Percentiles rank a stretch among this genome's conserved stretches.
These are phyloP conservation scores for Phytopythium mirpurense DNA, from an alignment of 352 stramenopile genomes.

Conservation along the genomic window DNA sequence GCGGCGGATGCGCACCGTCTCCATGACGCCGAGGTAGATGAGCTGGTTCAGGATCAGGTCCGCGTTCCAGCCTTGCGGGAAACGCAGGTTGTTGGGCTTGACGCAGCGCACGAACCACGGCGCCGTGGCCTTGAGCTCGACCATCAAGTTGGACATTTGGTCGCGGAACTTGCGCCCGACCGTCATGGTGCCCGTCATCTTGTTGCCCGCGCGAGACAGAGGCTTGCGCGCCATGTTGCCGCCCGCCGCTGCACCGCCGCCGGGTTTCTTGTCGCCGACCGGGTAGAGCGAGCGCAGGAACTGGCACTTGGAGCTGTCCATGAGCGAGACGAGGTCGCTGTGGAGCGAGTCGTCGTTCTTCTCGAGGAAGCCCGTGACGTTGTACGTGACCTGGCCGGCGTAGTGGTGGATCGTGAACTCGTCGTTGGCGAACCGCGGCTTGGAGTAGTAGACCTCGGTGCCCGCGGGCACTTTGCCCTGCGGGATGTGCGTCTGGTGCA, in stretches of 20 bases:
- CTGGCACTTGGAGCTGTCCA: slow-evolving; percentile 80
- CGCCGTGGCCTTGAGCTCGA: slow-evolving; percentile 71
- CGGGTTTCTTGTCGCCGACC: slow-evolving; percentile 25
- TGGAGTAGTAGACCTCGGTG: slow-evolving; percentile 79
- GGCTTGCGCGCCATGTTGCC: slow-evolving; percentile 56
- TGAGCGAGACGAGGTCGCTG: slow-evolving; percentile 85
- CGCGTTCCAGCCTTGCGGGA: slow-evolving; percentile 84
- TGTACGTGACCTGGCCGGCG: slow-evolving; percentile 95
- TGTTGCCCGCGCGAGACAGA: slow-evolving; percentile 73
- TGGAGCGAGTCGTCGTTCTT: slow-evolving; percentile 98
- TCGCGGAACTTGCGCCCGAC: slow-evolving; percentile 89
- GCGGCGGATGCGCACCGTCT: slow-evolving; percentile 86
- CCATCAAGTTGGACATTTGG: slow-evolving; percentile 86
- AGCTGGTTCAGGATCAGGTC: slow-evolving; percentile 85
- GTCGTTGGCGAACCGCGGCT: slow-evolving; percentile 84
- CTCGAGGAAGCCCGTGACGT: slow-evolving; percentile 94
- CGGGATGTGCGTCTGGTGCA: slow-evolving; percentile 85
- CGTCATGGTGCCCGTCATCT: slow-evolving; percentile 89
- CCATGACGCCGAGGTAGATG: slow-evolving; percentile 88
- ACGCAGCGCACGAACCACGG: slow-evolving; percentile 91
- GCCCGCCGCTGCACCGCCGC: slow-evolving; percentile 13
- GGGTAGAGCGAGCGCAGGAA: slow-evolving; percentile 79
- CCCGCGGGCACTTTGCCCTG: slow-evolving; percentile 76
- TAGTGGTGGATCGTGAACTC: slow-evolving; percentile 98
- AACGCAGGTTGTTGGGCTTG: slow-evolving; percentile 90